A percentile compares a stretch with the other conserved stretches of the same genome.
Evolutionary conservation across 208 protist genomes (phyloP).

Genomic region (Crithidia sp.): DNA sequence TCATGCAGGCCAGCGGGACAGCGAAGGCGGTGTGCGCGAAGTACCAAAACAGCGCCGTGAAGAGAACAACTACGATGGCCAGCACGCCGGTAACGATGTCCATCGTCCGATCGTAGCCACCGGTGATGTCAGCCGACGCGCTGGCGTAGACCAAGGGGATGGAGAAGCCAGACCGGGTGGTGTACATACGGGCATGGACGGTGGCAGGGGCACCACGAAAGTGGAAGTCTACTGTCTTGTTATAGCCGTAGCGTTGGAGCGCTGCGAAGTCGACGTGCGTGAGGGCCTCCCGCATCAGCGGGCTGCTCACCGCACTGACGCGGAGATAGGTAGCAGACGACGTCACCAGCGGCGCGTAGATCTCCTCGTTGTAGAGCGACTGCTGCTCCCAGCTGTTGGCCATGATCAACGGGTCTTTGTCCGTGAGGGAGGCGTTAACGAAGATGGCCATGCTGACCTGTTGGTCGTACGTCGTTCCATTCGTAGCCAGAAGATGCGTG

Average conservation of each 20-base stretch:
- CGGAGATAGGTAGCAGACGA: slow-evolving; percentile 9
- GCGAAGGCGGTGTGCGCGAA: slow-evolving; percentile 1
- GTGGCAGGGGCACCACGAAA: slow-evolving; percentile 1
- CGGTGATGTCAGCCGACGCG: not conserved
- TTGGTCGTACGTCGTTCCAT: no score
- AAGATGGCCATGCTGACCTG: slow-evolving; percentile 7
- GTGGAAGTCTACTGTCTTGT: slow-evolving; percentile 10
- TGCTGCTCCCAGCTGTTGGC: slow-evolving; percentile 28
- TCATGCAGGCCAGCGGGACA: not conserved
- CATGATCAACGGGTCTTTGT: slow-evolving; percentile 12
- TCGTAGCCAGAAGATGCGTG: not conserved
- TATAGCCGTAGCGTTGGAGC: not conserved
- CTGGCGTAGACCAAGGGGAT: slow-evolving; percentile 11
- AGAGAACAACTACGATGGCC: not conserved
- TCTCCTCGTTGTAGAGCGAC: not conserved
- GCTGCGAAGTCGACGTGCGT: slow-evolving; percentile 24
- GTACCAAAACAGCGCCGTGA: slow-evolving; percentile 5
- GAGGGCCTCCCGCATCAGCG: slow-evolving; percentile 40
- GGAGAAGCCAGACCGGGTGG: not conserved
- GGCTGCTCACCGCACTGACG: slow-evolving; percentile 22
- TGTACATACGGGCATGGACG: not conserved
- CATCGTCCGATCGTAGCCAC: not conserved
- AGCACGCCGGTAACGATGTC: slow-evolving; percentile 3
- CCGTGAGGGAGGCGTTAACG: not conserved
- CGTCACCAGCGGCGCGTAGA: not conserved